Evolutionary conservation across 2,329 filamentous ascomycete genomes (phyloP).

Genomic region (Westerdykella sp.): DNA sequence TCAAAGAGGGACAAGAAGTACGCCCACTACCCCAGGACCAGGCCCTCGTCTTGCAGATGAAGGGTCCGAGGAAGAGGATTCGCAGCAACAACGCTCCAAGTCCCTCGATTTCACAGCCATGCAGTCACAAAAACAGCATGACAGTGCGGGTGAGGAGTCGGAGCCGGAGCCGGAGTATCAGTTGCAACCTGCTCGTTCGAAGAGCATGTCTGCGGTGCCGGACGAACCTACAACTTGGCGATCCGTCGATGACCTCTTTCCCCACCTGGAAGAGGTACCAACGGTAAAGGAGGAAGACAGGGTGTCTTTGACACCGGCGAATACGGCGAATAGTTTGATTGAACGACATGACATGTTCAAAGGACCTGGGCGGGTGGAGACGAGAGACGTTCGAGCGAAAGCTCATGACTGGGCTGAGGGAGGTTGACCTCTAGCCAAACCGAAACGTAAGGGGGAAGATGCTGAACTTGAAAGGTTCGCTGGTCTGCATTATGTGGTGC

Average conservation of each 20-base stretch:
- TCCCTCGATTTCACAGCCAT: too few species aligned
- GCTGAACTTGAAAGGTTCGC: too few species aligned
- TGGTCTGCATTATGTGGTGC: too few species aligned
- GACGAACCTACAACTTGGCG: neutral
- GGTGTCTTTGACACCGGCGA: constrained; percentile 8
- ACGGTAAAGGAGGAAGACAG: neutral
- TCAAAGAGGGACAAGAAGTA: too few species aligned
- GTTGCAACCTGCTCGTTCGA: constrained; percentile 23
- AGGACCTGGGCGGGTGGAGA: constrained; percentile 31
- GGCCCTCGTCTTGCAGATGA: too few species aligned
- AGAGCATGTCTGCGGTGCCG: constrained; percentile 29
- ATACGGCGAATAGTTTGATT: constrained; percentile 32
- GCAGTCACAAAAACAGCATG: too few species aligned
- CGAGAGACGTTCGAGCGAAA: constrained; percentile 31
- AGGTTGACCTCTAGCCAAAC: neutral
- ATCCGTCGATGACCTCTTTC: too few species aligned
- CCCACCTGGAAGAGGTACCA: too few species aligned
- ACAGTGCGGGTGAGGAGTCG: too few species aligned
- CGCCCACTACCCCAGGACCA: too few species aligned
- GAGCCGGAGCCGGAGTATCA: neutral
- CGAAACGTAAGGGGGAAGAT: neutral
- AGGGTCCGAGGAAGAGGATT: too few species aligned
- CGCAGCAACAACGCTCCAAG: too few species aligned
- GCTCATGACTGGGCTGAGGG: neutral
- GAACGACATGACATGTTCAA: constrained; percentile 42